phyloP scores from a whole-genome alignment of 2,329 filamentous ascomycete genomes.

The Hymenoscyphus infarciens region DNA sequence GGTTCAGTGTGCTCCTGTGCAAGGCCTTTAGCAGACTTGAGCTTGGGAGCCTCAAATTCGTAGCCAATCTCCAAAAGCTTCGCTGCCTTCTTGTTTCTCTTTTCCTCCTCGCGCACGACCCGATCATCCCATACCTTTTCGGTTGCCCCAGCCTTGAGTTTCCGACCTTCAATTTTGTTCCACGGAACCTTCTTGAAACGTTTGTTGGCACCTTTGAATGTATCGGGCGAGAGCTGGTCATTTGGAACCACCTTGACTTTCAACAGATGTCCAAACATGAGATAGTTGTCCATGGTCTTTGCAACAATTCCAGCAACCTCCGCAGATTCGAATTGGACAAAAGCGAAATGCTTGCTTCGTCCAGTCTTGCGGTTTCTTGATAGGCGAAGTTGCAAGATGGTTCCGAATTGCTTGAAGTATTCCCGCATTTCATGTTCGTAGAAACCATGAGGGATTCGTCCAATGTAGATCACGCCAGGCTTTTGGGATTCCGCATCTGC shows the following conservation, averaged over 20 bases:
- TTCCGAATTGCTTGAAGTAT: slow-evolving; percentile 92
- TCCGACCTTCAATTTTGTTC: slow-evolving; percentile 78
- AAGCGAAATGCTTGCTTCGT: slow-evolving; percentile 88
- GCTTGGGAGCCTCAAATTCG: slow-evolving; percentile 68
- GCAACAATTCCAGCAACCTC: slow-evolving; percentile 89
- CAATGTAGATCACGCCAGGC: slow-evolving; percentile 83
- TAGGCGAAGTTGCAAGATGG: slow-evolving; percentile 72
- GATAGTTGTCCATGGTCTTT: slow-evolving; percentile 96
- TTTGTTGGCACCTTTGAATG: slow-evolving; percentile 88
- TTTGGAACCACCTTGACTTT: slow-evolving; percentile 77
- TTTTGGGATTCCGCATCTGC: slow-evolving; percentile 46
- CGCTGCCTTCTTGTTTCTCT: slow-evolving; percentile 64
- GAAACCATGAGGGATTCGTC: slow-evolving; percentile 90
- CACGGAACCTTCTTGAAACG: slow-evolving; percentile 86
- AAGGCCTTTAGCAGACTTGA: slow-evolving; percentile 61
- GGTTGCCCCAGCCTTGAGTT: slow-evolving; percentile 68
- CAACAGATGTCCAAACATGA: slow-evolving; percentile 90
- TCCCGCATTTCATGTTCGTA: slow-evolving; percentile 93
- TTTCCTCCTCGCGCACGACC: slow-evolving; percentile 68
- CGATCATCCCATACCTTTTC: slow-evolving; percentile 76
- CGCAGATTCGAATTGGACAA: slow-evolving; percentile 76
- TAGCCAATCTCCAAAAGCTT: slow-evolving; percentile 81
- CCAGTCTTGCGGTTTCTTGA: slow-evolving; percentile 92
- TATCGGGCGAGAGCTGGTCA: slow-evolving; percentile 72
- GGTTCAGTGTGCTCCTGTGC: slow-evolving; percentile 38